These are phyloP conservation scores for Eleusine coracana DNA, from an alignment of 176 grass and related monocot species.

Conservation along the genomic window DNA sequence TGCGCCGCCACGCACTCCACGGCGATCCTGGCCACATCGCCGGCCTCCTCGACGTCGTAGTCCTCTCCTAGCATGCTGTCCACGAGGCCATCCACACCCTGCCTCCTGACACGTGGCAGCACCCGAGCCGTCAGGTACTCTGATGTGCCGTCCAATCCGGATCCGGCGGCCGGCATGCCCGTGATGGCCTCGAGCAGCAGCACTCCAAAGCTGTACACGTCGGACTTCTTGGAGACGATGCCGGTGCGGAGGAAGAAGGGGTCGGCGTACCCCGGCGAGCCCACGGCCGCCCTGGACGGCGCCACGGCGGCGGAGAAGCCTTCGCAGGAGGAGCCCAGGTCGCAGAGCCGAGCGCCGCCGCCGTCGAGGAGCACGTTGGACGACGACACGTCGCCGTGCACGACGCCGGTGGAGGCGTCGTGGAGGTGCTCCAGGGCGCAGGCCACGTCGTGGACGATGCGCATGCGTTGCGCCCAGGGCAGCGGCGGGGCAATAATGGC, in stretches of 20 bases:
- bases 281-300: constrained; percentile 41
- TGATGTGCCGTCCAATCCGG: constrained; percentile 13
- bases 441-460: constrained; percentile 67
- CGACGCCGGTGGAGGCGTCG: constrained; percentile 47
- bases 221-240: constrained; percentile 73
- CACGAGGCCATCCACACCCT: constrained; percentile 43
- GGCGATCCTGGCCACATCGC: constrained; percentile 49
- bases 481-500: not conserved
- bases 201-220: constrained; percentile 91
- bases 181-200: constrained; percentile 75
- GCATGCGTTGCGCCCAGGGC: constrained; percentile 66
- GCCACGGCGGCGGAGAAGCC: constrained; percentile 77
- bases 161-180: constrained; percentile 50
- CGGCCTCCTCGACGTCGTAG: constrained; percentile 52
- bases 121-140: constrained; percentile 49
- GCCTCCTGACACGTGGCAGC: constrained; percentile 33
- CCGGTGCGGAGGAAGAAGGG: constrained; percentile 91
- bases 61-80: constrained; percentile 45
- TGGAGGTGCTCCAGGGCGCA: constrained; percentile 81
- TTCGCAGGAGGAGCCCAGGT: constrained; percentile 78
- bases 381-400: constrained; percentile 84
- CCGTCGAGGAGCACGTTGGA: constrained; percentile 81
- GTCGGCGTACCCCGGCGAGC: constrained; percentile 82
- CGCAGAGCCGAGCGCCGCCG: constrained; percentile 53
- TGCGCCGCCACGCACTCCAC: constrained; percentile 52